These are phyloP conservation scores for Megacollybia platyphylla DNA, from an alignment of 1,284 basidiomycete species.

Conservation along the genomic window DNA sequence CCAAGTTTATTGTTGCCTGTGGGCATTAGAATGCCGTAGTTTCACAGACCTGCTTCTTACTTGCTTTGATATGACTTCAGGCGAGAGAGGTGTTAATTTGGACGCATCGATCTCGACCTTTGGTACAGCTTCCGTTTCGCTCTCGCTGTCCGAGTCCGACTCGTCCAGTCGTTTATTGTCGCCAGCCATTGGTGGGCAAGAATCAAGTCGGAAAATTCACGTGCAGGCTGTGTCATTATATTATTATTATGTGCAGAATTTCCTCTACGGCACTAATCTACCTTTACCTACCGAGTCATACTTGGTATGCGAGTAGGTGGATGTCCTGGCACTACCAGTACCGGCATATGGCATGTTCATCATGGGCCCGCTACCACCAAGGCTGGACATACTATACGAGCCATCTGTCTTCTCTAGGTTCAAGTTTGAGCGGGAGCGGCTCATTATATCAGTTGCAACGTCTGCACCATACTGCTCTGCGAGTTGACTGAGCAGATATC, in stretches of 20 bases:
- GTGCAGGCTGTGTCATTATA: no score
- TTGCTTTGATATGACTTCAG: conserved; percentile 97
- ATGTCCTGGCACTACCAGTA: background rate
- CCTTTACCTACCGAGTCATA: background rate
- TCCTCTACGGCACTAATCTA: background rate
- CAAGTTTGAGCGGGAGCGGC: conserved; percentile 19
- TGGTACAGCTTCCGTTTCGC: conserved; percentile 38
- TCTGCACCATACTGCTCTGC: conserved; percentile 37
- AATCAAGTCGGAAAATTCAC: background rate
- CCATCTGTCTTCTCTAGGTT: conserved; percentile 10
- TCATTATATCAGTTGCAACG: conserved; percentile 24
- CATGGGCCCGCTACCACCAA: background rate
- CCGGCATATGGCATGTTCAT: background rate
- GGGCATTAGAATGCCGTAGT: background rate
- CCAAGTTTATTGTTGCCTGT: conserved; percentile 79
- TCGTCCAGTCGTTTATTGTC: conserved; percentile 55
- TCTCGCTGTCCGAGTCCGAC: conserved; percentile 58
- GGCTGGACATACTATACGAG: background rate
- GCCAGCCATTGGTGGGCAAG: conserved; percentile 31
- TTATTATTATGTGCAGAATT: no score
- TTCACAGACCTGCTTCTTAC: conserved; percentile 30
- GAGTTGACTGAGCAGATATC: conserved; percentile 23
- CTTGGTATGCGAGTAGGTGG: background rate
- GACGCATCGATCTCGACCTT: conserved; percentile 64
- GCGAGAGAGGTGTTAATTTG: conserved; percentile 82